phyloP scores from a whole-genome alignment of 805 yeast species.

The Naumovozyma dairenensis region DNA sequence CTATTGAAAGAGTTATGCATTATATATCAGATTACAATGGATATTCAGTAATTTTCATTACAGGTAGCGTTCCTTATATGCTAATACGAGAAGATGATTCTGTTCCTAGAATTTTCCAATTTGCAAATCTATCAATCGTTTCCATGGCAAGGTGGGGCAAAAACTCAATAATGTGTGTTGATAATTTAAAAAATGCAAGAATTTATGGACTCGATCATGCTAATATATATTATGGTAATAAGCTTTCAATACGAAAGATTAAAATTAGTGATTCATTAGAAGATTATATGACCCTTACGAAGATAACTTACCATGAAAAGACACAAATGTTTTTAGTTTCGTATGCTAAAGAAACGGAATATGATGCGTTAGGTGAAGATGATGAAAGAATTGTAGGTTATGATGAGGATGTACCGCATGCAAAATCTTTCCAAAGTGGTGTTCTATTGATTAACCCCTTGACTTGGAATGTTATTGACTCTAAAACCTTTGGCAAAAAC shows the following conservation, averaged over 20 bases:
- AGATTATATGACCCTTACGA: constrained; percentile 41
- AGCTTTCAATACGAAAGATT: constrained; percentile 47
- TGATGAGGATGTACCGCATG: constrained; percentile 37
- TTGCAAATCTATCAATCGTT: constrained; percentile 55
- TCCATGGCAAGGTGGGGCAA: constrained; percentile 39
- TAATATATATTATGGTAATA: constrained; percentile 44
- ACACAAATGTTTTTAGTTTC: constrained; percentile 56
- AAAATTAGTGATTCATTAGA: constrained; percentile 34
- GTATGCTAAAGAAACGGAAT: constrained; percentile 48
- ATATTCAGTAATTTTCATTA: constrained; percentile 50
- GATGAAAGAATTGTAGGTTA: constrained; percentile 49
- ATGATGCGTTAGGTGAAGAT: constrained; percentile 64
- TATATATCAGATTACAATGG: constrained; percentile 51
- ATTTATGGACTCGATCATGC: constrained; percentile 31
- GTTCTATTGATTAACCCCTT: constrained; percentile 61
- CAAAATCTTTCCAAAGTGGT: constrained; percentile 48
- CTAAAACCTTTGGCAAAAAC: constrained; percentile 52
- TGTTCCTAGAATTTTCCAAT: constrained; percentile 53
- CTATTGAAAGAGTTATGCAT: constrained; percentile 57
- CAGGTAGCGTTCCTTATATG: constrained; percentile 65
- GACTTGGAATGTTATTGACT: constrained; percentile 70
- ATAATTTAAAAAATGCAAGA: constrained; percentile 59
- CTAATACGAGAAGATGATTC: constrained; percentile 58
- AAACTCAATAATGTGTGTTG: constrained; percentile 53
- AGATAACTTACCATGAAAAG: constrained; percentile 58